Evolutionary conservation across 140 eudicot species (phyloP).

Genomic region (Erigeron philadelphicus): DNA sequence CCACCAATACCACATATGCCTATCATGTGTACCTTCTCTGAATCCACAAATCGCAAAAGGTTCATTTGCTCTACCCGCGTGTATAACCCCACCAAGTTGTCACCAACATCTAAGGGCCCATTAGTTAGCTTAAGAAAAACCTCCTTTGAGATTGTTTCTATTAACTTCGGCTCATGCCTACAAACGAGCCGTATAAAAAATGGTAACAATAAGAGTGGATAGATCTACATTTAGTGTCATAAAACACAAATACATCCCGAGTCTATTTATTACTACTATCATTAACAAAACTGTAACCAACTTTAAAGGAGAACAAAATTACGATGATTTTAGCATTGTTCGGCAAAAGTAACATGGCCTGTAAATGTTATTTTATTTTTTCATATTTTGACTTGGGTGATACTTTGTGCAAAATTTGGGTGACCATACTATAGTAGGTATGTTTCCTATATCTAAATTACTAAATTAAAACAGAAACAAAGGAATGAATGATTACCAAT

Average conservation of each 20-base stretch:
- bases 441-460: not conserved
- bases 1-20: slow-evolving; percentile 53
- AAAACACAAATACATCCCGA: not conserved
- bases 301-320: not conserved
- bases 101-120: slow-evolving; percentile 29
- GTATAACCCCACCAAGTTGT: slow-evolving; percentile 42
- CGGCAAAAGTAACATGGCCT: too few relatives aligned
- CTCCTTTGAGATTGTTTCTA: slow-evolving; percentile 33
- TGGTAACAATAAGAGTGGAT: slow-evolving; percentile 7
- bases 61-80: slow-evolving; percentile 32
- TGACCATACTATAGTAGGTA: not conserved
- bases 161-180: slow-evolving; percentile 27
- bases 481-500: slow-evolving; percentile 19
- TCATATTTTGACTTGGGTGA: too few relatives aligned
- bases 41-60: slow-evolving; percentile 12
- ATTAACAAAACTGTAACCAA: not conserved
- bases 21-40: slow-evolving; percentile 28
- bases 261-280: not conserved
- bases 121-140: slow-evolving; percentile 25
- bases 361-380: too few relatives aligned
- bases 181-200: slow-evolving; percentile 22
- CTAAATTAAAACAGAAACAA: not conserved
- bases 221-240: not conserved
- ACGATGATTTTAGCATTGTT: not conserved
- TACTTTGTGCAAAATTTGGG: too few relatives aligned